Base-by-base conservation (phyloP, 225 moss, liverwort and hornwort genomes). In the Pseudisothecium myosuroides region DNA sequence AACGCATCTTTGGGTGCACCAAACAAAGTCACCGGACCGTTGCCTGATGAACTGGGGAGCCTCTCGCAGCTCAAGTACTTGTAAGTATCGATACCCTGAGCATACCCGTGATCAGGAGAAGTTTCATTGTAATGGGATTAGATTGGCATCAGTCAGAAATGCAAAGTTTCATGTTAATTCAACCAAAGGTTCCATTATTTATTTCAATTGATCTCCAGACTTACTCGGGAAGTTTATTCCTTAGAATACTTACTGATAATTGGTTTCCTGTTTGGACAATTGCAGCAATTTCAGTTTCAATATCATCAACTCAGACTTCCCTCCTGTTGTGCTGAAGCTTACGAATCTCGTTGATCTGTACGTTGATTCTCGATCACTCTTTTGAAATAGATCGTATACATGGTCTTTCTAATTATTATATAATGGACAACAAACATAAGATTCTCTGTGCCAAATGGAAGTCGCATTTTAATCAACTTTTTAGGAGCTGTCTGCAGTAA, bases 241-340 rank as follows among this genome's bases (percentile, higher is more conserved):
- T 37, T 66, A 29, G 3, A 58, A 71, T 36, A 52, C 61, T 61
- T n/a, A 37, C 88, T 77, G 32, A 82, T 82, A 60, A 18, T 54
- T 58, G 66, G 52, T 78, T 67, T 85, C 55, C 61, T 84, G 84
- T 73, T 77, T 90, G 82, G 22, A 26, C 80, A 29, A 29, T 14
- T 93, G 76, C 91, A 93, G 93, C 88, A 89, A 93, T 74, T 91
- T 92, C 88, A 92, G 91, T 84, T 92, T 84, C 59, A 89, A 89
- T 31, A 17, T 6, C 4, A 81, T 93, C 56, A 34, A 43, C 86
- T 89, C 92, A 50, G 86, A 90, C 71, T 93, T 93, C 71, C 93
- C 93, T 75, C 89, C 92, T 47, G 87, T 91, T 84, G 37, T 93
- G 89, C 86, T 93, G 84, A 89, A 81, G 84, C 92, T 93, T 59